These are phyloP conservation scores for Crithidia mellificae DNA, from an alignment of 208 protist genomes.

Conservation along the genomic window DNA sequence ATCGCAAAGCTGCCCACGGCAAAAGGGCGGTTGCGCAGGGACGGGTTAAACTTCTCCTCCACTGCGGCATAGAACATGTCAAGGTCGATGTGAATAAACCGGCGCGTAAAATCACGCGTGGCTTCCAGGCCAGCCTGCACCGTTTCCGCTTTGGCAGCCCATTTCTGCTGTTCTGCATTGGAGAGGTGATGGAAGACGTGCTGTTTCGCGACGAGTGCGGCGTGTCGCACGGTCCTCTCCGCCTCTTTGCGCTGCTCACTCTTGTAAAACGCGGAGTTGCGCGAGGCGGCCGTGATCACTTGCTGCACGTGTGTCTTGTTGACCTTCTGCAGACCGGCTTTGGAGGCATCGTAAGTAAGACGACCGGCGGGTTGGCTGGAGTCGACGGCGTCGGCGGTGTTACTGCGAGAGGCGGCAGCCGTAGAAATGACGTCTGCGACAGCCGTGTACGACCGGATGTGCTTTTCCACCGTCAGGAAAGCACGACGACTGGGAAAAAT, in stretches of 20 bases:
- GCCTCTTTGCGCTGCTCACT: slow-evolving; percentile 45
- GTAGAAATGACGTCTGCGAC: too few relatives aligned
- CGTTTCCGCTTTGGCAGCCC: slow-evolving; percentile 12
- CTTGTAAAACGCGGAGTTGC: slow-evolving; percentile 51
- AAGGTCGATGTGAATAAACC: slow-evolving; percentile 77
- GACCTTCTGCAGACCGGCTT: slow-evolving; percentile 55
- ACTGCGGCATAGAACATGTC: slow-evolving; percentile 93
- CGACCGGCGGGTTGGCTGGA: slow-evolving; percentile 19
- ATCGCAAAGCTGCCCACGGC: slow-evolving; percentile 91
- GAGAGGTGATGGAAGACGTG: slow-evolving; percentile 25
- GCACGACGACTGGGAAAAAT: too few relatives aligned
- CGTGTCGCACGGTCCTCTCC: slow-evolving; percentile 25
- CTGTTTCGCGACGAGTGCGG: slow-evolving; percentile 27
- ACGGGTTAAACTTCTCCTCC: slow-evolving; percentile 80
- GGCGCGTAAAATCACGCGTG: slow-evolving; percentile 38
- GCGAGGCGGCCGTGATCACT: slow-evolving; percentile 49
- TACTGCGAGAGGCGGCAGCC: too few relatives aligned
- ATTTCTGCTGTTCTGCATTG: slow-evolving; percentile 17
- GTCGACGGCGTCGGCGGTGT: too few relatives aligned
- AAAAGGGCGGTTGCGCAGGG: slow-evolving; percentile 79
- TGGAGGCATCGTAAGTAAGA: slow-evolving; percentile 43
- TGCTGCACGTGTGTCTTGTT: slow-evolving; percentile 57
- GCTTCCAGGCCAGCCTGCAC: slow-evolving; percentile 43
- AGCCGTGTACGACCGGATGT: too few relatives aligned
- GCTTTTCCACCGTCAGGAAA: too few relatives aligned